Evolutionary conservation across 2,329 filamentous ascomycete genomes (phyloP), one percentile per base, ranked within the genome.

Genomic region (Coleophoma cylindrospora): DNA sequence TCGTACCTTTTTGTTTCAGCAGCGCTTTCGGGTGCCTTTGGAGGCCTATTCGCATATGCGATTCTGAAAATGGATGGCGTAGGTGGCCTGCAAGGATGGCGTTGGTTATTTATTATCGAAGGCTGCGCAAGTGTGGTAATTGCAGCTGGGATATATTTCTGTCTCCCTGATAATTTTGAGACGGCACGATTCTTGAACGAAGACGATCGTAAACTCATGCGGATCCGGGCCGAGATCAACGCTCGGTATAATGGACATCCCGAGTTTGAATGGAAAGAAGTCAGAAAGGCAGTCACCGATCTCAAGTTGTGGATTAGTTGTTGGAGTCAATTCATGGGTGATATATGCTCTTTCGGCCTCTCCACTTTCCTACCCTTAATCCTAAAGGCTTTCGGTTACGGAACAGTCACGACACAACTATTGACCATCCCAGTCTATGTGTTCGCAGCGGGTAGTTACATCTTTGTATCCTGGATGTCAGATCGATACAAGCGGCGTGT

Each of bases 311-410:
- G 74, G 49, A 62, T 80, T 43, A 76, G 70, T 62, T 68, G 56
- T 40, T 45, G 49, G 13, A 58, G 54, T 11, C 59, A 59, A 41
- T 55, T 55, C 7, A 45, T 53, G 49, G 47, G 45, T 21, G 56
- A 60, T 17, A 52, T 57, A 21, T 43, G 52, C 32, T 45, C 51
- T 14, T 81, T 79, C 57, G 78, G 77, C n/a, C 80, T 81, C 61
- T 75, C 71, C 54, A 81, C 76, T 10, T 82, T 82, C 59, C 64
- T 81, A 4, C 80, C 80, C 2, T 73, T 73, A 2, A 81, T 83
- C 54, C 67, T 82, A 44, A 67, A 70, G 40, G 69, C 68, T 33
- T 73, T 80, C 62, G 76, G 77, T 3, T 80, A 77, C 57, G 63
- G 68, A 36, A 70, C 68, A n/a, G 64, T 80, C 17, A 66, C 75